phyloP scores from a whole-genome alignment of 2,329 filamentous ascomycete species.

The Fusarium proliferatum region DNA sequence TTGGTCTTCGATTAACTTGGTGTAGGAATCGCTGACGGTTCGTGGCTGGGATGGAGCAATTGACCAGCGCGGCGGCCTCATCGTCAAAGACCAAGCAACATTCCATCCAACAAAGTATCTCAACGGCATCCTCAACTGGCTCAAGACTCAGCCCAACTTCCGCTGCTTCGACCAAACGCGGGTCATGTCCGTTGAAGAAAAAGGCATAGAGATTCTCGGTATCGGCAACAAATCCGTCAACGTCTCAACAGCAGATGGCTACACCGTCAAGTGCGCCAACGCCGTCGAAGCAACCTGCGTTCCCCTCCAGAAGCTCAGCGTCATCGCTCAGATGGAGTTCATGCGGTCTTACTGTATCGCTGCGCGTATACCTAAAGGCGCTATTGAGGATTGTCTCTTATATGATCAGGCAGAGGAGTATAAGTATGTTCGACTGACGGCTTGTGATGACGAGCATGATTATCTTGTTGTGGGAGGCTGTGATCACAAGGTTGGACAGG shows the following conservation, averaged over 20 bases:
- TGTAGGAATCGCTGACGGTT: constrained; percentile 54
- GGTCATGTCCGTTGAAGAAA: constrained; percentile 59
- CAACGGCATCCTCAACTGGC: constrained; percentile 62
- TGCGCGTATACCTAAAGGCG: constrained; percentile 62
- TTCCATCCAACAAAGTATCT: constrained; percentile 69
- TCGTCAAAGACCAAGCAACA: constrained; percentile 61
- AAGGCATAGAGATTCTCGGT: constrained; percentile 48
- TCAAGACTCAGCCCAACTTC: constrained; percentile 64
- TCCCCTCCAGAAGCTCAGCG: constrained; percentile 65
- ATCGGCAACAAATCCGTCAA: constrained; percentile 53
- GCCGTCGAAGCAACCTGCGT: constrained; percentile 66
- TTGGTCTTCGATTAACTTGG: too few species aligned
- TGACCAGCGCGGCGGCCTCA: constrained; percentile 62
- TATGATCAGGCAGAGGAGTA: constrained; percentile 66
- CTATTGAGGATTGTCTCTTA: constrained; percentile 64
- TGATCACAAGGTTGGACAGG: constrained; percentile 69
- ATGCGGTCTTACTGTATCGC: constrained; percentile 68
- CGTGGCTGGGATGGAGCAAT: constrained; percentile 62
- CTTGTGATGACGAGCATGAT: constrained; percentile 63
- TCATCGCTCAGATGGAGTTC: constrained; percentile 64
- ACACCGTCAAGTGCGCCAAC: constrained; percentile 59
- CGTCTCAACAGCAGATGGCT: constrained; percentile 58
- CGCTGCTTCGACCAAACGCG: constrained; percentile 63
- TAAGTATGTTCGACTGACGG: constrained; percentile 65
- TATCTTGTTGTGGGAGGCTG: constrained; percentile 67